A percentile compares a stretch with the other conserved stretches of the same genome.
Evolutionary conservation across 768 basidiomycete species (phyloP).

Genomic region (Leccinum incarnatum): DNA sequence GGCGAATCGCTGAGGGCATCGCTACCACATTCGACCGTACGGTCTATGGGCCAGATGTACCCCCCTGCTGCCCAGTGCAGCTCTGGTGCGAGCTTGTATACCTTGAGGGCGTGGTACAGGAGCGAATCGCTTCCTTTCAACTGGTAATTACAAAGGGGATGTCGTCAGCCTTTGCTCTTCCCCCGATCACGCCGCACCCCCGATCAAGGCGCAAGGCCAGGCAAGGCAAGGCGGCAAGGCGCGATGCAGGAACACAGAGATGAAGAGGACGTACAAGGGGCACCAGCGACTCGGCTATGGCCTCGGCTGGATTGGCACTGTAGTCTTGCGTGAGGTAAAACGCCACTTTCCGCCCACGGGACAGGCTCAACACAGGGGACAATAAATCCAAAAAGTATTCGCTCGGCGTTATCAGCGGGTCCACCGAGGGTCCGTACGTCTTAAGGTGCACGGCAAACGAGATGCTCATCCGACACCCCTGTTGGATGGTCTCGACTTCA

Average conservation of each 20-base stretch:
- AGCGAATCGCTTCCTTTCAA: conserved; percentile 75
- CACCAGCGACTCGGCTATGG: conserved; percentile 65
- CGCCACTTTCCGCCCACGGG: conserved; percentile 67
- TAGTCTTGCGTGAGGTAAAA: conserved; percentile 73
- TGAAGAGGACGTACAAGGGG: conserved; percentile 53
- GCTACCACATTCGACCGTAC: conserved; percentile 59
- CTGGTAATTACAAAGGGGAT: conserved; percentile 35
- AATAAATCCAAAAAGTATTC: conserved; percentile 71
- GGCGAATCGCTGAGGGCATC: conserved; percentile 36
- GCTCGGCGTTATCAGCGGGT: conserved; percentile 70
- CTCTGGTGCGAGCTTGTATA: conserved; percentile 71
- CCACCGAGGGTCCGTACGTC: conserved; percentile 60
- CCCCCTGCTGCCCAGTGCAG: conserved; percentile 82
- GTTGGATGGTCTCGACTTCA: conserved; percentile 67
- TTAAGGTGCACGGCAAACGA: conserved; percentile 71
- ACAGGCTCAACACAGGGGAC: conserved; percentile 68
- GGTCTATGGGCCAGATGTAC: conserved; percentile 76
- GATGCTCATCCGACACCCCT: conserved; percentile 66
- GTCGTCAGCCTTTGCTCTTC: conserved; percentile 13
- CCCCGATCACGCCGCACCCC: conserved; percentile 9
- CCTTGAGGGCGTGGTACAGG: conserved; percentile 72
- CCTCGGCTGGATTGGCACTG: conserved; percentile 64
- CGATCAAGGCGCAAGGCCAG: conserved; percentile 5
- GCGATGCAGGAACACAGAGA: conserved; percentile 9
- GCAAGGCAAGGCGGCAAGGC: background rate